Evolutionary conservation across 2,329 filamentous ascomycete species (phyloP).

Genomic region (Metarhizium brunneum): DNA sequence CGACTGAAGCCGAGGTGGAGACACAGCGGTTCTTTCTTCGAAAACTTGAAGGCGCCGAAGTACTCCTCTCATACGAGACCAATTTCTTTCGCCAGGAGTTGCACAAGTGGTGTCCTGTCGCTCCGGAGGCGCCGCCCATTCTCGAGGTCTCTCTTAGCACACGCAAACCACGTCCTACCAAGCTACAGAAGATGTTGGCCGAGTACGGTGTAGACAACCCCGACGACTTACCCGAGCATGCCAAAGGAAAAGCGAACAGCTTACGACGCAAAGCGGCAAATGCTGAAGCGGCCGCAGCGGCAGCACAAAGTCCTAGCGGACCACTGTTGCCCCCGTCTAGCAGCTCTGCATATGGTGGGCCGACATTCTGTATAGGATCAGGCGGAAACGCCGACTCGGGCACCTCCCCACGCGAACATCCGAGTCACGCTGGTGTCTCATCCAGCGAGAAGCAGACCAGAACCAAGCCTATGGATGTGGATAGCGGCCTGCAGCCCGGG

Average conservation of each 20-base stretch:
- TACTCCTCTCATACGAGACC: constrained; percentile 85
- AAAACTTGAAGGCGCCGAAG: constrained; percentile 95
- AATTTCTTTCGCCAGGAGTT: constrained; percentile 95
- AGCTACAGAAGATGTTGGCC: constrained; percentile 88
- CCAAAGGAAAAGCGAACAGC: constrained; percentile 68
- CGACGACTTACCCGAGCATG: constrained; percentile 77
- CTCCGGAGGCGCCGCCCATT: constrained; percentile 74
- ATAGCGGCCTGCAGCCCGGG: constrained; percentile 30
- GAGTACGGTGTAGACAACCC: constrained; percentile 83
- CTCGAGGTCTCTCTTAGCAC: constrained; percentile 84
- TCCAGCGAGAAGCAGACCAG: constrained; percentile 16
- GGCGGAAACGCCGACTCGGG: constrained; percentile 8
- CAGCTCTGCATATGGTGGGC: constrained; percentile 15
- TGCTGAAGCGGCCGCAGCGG: constrained; percentile 33
- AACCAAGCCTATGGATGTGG: constrained; percentile 30
- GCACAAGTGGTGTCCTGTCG: constrained; percentile 89
- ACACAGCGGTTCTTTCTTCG: constrained; percentile 91
- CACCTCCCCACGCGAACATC: constrained; percentile 2
- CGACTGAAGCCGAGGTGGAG: constrained; percentile 76
- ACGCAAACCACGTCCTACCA: constrained; percentile 89
- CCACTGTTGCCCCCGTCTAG: constrained; percentile 12
- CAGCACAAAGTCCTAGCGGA: constrained; percentile 11
- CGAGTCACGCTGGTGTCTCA: background rate
- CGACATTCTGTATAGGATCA: constrained; percentile 14
- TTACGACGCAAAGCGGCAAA: constrained; percentile 62